phyloP scores from a whole-genome alignment of 2,329 filamentous ascomycete genomes.

The Aspergillus hortae region DNA sequence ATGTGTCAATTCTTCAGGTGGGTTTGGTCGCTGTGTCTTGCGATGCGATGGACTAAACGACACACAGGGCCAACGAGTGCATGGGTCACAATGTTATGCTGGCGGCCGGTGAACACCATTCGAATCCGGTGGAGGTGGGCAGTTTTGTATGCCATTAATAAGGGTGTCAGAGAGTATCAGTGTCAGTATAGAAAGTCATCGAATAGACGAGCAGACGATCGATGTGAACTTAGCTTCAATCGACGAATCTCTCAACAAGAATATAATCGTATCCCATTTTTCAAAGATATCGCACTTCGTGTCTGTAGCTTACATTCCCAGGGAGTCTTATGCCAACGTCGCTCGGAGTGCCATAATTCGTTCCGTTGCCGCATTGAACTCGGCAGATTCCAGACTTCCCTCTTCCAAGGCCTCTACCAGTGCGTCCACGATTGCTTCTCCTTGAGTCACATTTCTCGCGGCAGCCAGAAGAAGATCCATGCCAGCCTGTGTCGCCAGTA shows the following conservation, averaged over 20 bases:
- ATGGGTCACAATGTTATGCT: background rate
- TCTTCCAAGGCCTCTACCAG: slow-evolving; percentile 14
- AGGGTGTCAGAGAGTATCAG: background rate
- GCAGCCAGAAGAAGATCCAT: slow-evolving; percentile 30
- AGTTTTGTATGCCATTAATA: background rate
- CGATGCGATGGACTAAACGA: background rate
- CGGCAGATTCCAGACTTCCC: background rate
- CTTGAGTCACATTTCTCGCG: slow-evolving; percentile 25
- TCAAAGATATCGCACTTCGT: background rate
- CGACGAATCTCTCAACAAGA: background rate
- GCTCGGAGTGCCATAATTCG: background rate
- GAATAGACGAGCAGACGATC: background rate
- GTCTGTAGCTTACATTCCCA: background rate
- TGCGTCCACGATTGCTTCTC: slow-evolving; percentile 20
- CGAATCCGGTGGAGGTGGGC: background rate
- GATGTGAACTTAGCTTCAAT: background rate
- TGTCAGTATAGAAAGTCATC: background rate
- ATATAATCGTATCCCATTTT: background rate
- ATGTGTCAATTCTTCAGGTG: background rate
- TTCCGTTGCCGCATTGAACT: background rate
- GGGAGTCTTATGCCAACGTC: background rate
- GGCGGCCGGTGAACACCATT: background rate
- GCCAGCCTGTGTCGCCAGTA: slow-evolving; percentile 26
- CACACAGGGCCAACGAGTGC: background rate
- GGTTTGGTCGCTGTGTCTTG: background rate